phyloP scores from a whole-genome alignment of 768 basidiomycete species.

The Lactarius indigo region DNA sequence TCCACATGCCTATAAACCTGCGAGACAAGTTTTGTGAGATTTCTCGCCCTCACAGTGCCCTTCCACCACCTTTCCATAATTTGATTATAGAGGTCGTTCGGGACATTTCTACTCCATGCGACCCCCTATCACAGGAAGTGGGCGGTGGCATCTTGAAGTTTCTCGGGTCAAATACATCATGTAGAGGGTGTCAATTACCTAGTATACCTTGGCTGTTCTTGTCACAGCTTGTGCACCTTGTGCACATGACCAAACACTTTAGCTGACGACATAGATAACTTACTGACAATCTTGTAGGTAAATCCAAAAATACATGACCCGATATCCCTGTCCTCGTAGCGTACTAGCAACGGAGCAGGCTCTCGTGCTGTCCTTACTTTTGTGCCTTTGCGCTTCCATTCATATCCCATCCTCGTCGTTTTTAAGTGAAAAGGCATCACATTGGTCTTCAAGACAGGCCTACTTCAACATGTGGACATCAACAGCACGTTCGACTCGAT shows the following conservation, averaged over 20 bases:
- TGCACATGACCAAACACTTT: too few species aligned
- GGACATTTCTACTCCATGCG: too few species aligned
- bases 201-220: background rate
- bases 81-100: too few species aligned
- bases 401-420: constrained; percentile 95
- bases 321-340: constrained; percentile 80
- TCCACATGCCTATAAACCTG: too few species aligned
- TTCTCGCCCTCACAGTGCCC: too few species aligned
- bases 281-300: constrained; percentile 48
- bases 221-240: too few species aligned
- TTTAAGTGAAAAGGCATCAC: constrained; percentile 98
- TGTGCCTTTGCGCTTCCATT: constrained; percentile 90
- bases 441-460: constrained; percentile 99
- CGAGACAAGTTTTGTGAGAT: too few species aligned
- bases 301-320: constrained; percentile 94
- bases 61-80: too few species aligned
- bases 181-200: background rate
- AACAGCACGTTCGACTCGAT: constrained; percentile 98
- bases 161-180: too few species aligned
- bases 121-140: too few species aligned
- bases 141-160: background rate
- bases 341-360: constrained; percentile 95
- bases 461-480: constrained; percentile 95
- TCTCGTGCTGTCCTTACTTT: constrained; percentile 95
- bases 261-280: background rate